Evolutionary conservation across 225 moss, liverwort and hornwort species (phyloP).

Genomic region (Marchantia paleacea): DNA sequence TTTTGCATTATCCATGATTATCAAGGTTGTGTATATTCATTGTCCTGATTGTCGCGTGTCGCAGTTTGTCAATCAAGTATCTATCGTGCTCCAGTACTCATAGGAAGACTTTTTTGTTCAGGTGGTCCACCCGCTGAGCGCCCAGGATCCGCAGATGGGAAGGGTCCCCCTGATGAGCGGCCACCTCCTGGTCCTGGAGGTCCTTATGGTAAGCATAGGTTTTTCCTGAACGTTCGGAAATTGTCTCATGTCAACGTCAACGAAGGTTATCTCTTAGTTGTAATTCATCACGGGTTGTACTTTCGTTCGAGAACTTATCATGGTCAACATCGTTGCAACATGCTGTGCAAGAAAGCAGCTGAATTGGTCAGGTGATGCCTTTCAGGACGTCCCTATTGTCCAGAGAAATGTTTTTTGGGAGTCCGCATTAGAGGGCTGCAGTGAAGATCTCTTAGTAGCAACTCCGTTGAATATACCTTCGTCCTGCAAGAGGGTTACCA

Average conservation of each 20-base stretch:
- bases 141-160: constrained; percentile 55
- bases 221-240: background rate
- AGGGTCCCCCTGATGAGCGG: constrained; percentile 62
- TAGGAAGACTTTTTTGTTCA: background rate
- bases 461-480: too few relatives aligned
- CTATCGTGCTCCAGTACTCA: background rate
- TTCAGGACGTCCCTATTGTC: too few relatives aligned
- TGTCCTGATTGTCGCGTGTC: background rate
- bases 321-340: too few relatives aligned
- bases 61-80: background rate
- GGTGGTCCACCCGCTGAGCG: constrained; percentile 60
- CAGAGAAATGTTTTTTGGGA: too few relatives aligned
- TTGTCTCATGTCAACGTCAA: background rate
- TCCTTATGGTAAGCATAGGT: constrained; percentile 50
- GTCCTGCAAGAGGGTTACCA: too few relatives aligned
- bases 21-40: background rate
- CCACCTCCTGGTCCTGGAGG: constrained; percentile 48
- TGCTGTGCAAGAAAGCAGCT: too few relatives aligned
- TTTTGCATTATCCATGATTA: background rate
- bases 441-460: too few relatives aligned
- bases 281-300: too few relatives aligned
- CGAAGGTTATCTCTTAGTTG: background rate
- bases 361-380: too few relatives aligned
- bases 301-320: too few relatives aligned
- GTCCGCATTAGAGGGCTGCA: too few relatives aligned